Conservation (phyloP, 805 yeast genomes). For the Candida hispaniensis region DNA sequence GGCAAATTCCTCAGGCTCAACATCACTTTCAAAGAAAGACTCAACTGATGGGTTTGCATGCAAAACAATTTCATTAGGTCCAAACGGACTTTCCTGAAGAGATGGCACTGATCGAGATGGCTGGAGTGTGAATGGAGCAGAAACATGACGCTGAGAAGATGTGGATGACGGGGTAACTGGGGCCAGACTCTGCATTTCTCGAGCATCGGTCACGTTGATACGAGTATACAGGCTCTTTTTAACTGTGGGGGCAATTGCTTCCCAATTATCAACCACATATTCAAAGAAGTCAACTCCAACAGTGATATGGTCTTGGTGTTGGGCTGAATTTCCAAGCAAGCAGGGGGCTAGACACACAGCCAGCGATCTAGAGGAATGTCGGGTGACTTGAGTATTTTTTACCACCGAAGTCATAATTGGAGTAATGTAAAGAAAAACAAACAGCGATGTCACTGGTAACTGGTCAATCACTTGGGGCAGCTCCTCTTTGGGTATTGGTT, state of each 20-base stretch:
- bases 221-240: slow-evolving; percentile 7
- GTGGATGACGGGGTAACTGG: slow-evolving; percentile 4
- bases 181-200: slow-evolving; percentile 4
- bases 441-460: slow-evolving; percentile 12
- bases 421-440: slow-evolving; percentile 23
- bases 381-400: slow-evolving; percentile 30
- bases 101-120: slow-evolving; percentile 4
- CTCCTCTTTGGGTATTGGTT: too few species aligned
- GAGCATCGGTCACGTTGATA: slow-evolving; percentile 10
- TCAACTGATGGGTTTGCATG: too few species aligned
- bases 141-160: slow-evolving; percentile 7
- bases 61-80: slow-evolving; percentile 7
- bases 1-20: slow-evolving; percentile 4
- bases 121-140: slow-evolving; percentile 11
- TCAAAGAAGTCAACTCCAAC: slow-evolving; percentile 45
- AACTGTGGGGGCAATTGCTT: slow-evolving; percentile 22
- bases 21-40: too few species aligned
- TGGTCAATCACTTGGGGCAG: slow-evolving; percentile 44
- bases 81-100: slow-evolving; percentile 2
- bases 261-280: slow-evolving; percentile 45
- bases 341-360: slow-evolving; percentile 45
- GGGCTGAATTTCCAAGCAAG: slow-evolving; percentile 41
- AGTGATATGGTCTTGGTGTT: slow-evolving; percentile 38
- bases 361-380: slow-evolving; percentile 32
- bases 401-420: slow-evolving; percentile 35